These are phyloP conservation scores for Ogataea trehalophila DNA, from an alignment of 805 yeast species.

Conservation along the genomic window DNA sequence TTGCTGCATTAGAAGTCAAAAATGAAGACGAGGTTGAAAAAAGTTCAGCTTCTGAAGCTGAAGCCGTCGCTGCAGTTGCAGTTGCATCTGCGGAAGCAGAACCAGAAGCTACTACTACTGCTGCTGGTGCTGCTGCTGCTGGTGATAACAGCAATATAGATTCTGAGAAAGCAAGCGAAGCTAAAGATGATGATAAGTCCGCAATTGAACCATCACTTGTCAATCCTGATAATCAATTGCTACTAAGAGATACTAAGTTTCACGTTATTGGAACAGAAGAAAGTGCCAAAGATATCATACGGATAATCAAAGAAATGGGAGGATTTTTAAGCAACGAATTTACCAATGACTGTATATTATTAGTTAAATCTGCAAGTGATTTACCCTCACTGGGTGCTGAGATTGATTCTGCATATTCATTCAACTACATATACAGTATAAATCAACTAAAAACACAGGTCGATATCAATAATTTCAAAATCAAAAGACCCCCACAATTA, in stretches of 20 bases:
- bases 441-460: slow-evolving; percentile 15
- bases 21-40: not conserved
- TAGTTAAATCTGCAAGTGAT: slow-evolving; percentile 17
- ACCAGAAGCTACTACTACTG: not conserved
- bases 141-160: not conserved
- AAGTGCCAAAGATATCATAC: slow-evolving; percentile 12
- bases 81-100: not conserved
- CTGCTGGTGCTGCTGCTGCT: not conserved
- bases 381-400: slow-evolving; percentile 8
- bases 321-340: slow-evolving; percentile 15
- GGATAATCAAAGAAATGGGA: slow-evolving; percentile 20
- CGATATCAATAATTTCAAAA: slow-evolving; percentile 15
- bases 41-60: not conserved
- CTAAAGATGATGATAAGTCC: not conserved
- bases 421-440: slow-evolving; percentile 20
- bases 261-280: slow-evolving; percentile 13
- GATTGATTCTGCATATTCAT: slow-evolving; percentile 16
- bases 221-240: not conserved
- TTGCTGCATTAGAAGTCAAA: slow-evolving; percentile 5
- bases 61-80: not conserved
- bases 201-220: no score
- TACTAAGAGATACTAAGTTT: slow-evolving; percentile 5
- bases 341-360: slow-evolving; percentile 8
- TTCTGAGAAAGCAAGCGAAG: not conserved
- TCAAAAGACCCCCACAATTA: slow-evolving; percentile 20